Conservation (phyloP, 306 rosid genomes). For the Vigna mungo region DNA sequence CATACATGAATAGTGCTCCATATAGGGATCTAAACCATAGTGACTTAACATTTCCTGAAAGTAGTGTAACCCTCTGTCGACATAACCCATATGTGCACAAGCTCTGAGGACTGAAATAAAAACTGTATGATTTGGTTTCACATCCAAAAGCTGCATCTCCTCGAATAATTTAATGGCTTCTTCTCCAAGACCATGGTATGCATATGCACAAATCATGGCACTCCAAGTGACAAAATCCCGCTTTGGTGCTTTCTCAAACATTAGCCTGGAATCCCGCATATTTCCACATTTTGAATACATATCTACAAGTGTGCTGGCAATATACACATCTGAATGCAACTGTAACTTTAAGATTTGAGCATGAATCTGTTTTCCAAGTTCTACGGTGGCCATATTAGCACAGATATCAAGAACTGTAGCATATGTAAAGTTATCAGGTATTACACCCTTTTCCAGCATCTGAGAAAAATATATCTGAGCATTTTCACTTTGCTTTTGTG, state of each 20-base stretch:
- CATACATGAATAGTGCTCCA: conserved; percentile 91
- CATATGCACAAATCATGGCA: conserved; percentile 89
- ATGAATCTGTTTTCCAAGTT: conserved; percentile 90
- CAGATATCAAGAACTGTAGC: conserved; percentile 85
- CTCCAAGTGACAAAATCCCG: conserved; percentile 89
- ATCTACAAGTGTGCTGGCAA: conserved; percentile 85
- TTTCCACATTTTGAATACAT: conserved; percentile 93
- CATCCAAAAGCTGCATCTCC: conserved; percentile 68
- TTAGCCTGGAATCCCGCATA: conserved; percentile 71
- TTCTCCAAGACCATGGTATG: conserved; percentile 80
- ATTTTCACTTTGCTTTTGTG: conserved; percentile 71
- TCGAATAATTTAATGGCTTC: conserved; percentile 74
- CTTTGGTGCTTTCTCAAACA: conserved; percentile 77
- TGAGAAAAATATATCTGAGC: conserved; percentile 73
- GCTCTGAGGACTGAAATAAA: conserved; percentile 88
- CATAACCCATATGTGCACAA: conserved; percentile 81
- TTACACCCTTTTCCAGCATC: conserved; percentile 72
- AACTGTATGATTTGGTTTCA: conserved; percentile 75
- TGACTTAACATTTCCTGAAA: conserved; percentile 64
- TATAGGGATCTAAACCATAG: conserved; percentile 71
- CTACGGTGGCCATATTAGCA: conserved; percentile 83
- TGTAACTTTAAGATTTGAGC: conserved; percentile 76
- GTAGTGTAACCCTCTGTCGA: conserved; percentile 63
- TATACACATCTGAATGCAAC: conserved; percentile 71
- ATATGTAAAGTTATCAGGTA: conserved; percentile 85